Evolutionary conservation across 495 filamentous ascomycete species (phyloP), one percentile per base, ranked within the genome.

Genomic region (Podospora bellae-mahoneyi): DNA sequence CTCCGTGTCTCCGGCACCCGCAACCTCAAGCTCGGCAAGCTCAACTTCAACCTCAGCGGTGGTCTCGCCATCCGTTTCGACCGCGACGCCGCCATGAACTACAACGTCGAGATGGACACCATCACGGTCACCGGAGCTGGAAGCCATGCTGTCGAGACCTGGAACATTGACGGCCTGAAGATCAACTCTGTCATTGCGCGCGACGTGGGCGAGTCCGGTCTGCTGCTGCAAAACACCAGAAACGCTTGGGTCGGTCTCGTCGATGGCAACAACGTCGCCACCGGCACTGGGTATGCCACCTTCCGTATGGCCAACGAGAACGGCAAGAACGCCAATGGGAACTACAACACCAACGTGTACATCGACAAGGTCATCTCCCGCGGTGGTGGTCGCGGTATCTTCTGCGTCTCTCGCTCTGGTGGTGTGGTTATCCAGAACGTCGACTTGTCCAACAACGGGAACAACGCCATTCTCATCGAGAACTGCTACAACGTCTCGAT

Each of bases 31-130:
- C 75, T 83, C 0, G 81, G 81, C 28, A 68, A 78, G 56, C 81
- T 83, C 62, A 82, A 71, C 32, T 75, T 83, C 76, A 77, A 79
- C 60, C 79, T 83, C 28, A 78, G 76, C 70, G 79, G 79, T 20
- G 80, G 80, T 1, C 61, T 83, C 44, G 81, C 78, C 20, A 83
- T 83, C 68, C 80, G 81, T 16, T 83, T 82, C 67, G 80, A 83
- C 28, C 77, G 80, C 55, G 81, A 83, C 71, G 23, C 59, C 18
- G 80, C 80, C 3, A 69, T 76, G 53, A 82, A 77, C 76, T 72
- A 72, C 26, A 80, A 82, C 63, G 81, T 83, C 28, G 78, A 73
- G 26, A 80, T 83, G 77, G 81, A 78, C 63, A 69, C 68, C 56
- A 79, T 83, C 71, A 76, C 32, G 19, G 77, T 80, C n/a, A 80